A percentile compares a stretch with the other conserved stretches of the same genome.
Conservation (phyloP, 2,329 filamentous ascomycete species). For the Boeremia exigua region DNA sequence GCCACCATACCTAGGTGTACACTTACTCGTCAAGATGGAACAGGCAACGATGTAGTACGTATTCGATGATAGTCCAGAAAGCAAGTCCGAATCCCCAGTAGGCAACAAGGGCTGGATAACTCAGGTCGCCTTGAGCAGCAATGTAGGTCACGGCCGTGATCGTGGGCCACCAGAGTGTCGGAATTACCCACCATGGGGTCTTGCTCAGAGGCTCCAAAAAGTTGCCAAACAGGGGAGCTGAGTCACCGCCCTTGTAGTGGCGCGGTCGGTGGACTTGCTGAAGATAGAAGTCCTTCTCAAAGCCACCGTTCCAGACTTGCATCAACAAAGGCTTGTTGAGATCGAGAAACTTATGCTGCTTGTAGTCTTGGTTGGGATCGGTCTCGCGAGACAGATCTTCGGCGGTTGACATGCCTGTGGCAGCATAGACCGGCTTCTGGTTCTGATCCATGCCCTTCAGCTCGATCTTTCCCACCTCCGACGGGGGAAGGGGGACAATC, state of each 20-base stretch:
- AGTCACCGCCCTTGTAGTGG: conserved; percentile 92
- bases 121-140: conserved; percentile 65
- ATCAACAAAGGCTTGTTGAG: conserved; percentile 81
- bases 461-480: conserved; percentile 56
- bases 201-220: conserved; percentile 97
- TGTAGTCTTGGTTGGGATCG: conserved; percentile 76
- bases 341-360: conserved; percentile 92
- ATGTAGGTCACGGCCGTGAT: conserved; percentile 74
- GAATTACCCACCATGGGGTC: conserved; percentile 93
- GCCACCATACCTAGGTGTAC: conserved; percentile 21
- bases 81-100: conserved; percentile 76
- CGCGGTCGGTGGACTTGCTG: conserved; percentile 94
- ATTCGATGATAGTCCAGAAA: conserved; percentile 91
- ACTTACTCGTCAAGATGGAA: conserved; percentile 92
- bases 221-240: conserved; percentile 94
- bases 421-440: conserved; percentile 57
- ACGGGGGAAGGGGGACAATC: conserved; percentile 61
- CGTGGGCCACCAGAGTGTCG: conserved; percentile 81
- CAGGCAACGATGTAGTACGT: conserved; percentile 83
- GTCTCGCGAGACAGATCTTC: conserved; percentile 90
- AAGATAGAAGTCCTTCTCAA: conserved; percentile 94
- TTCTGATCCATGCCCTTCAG: conserved; percentile 57
- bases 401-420: conserved; percentile 86
- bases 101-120: conserved; percentile 53
- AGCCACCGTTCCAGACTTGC: conserved; percentile 88